These are phyloP conservation scores for Mimosa pudica DNA, from an alignment of 306 rosid genomes.

Conservation along the genomic window DNA sequence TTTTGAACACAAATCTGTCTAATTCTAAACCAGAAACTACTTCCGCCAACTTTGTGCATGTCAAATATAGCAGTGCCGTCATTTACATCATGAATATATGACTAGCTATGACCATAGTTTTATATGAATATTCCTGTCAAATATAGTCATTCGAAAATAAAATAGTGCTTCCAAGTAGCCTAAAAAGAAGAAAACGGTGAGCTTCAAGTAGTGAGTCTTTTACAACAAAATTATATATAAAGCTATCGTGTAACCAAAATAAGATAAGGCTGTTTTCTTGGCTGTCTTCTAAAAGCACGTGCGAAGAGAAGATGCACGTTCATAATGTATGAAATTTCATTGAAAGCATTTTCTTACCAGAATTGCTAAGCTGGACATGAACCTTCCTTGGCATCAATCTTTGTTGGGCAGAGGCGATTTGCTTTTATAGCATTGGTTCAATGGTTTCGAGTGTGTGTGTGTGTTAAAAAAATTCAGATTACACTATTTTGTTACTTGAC, in stretches of 20 bases:
- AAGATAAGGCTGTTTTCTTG: no score
- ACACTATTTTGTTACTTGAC: neutral
- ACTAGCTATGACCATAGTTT: no score
- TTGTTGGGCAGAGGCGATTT: neutral
- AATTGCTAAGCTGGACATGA: neutral
- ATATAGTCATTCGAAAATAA: neutral
- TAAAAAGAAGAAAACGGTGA: neutral
- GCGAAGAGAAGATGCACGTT: slow-evolving; percentile 1
- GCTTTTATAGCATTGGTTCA: neutral
- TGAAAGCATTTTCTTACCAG: neutral
- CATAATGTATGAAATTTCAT: neutral
- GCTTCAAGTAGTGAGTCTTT: neutral
- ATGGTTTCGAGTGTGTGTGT: neutral
- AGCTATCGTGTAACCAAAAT: no score
- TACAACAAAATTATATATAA: neutral
- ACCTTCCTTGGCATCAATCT: neutral
- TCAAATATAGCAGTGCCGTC: neutral
- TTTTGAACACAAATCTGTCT: neutral
- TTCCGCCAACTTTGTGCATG: neutral
- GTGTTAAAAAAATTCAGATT: neutral
- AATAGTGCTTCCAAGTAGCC: neutral
- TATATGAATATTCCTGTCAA: neutral
- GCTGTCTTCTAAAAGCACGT: neutral
- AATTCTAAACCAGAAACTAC: neutral
- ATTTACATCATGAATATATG: no score